Evolutionary conservation across 371 early-diverging fungal species (phyloP), one percentile per base, ranked within the genome.

Genomic region (Batrachochytrium dendrobatidis): DNA sequence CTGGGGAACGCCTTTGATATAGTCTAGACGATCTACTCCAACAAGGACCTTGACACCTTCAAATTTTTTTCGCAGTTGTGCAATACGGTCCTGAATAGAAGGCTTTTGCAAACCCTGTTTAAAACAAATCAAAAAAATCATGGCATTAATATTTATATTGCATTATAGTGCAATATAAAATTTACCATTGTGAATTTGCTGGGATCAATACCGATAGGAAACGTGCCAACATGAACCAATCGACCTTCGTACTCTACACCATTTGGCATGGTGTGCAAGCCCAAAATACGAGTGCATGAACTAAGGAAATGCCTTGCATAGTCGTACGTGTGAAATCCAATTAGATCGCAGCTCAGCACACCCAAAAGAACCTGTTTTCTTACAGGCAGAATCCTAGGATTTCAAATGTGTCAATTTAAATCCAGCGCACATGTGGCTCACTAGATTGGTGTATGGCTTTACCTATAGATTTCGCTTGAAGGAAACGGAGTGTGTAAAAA

Each of bases 1-100:
- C 66, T 99, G 98, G 12, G 99, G 99, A 25, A 99, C 98, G 51
- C 99, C 99, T 76, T 99, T 99, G 77, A 99, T 99, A 70, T 99
- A 99, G 74, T 99, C 99, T 49, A 99, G 81, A 53, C 99, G 86
- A 68, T 99, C 99, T 7, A 99, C 97, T 28, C 99, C 99, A 6
- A 99, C 92, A 62, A 96, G 85, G 4, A 98, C 76, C 65, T 91
- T 90, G 53, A 86, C 84, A 34, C 88, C 95, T 58, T 85, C 80
- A 66, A 95, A 99, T 69, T 86, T 85, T 56, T 83, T 77, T 70
- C 91, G 84, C 18, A 97, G 73, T 53, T 83, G 74, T 24, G 79
- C 79, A 56, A 98, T 91, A 46, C 90, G 84, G 28, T 79, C 59
- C 58, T 77, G 70, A 60, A 98, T 86, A n/a, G 76, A 66, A 10